Percentiles rank a stretch among this genome's conserved stretches.
These are phyloP conservation scores for Spiraea crenata DNA, from an alignment of 331 rosid genomes.

Conservation along the genomic window DNA sequence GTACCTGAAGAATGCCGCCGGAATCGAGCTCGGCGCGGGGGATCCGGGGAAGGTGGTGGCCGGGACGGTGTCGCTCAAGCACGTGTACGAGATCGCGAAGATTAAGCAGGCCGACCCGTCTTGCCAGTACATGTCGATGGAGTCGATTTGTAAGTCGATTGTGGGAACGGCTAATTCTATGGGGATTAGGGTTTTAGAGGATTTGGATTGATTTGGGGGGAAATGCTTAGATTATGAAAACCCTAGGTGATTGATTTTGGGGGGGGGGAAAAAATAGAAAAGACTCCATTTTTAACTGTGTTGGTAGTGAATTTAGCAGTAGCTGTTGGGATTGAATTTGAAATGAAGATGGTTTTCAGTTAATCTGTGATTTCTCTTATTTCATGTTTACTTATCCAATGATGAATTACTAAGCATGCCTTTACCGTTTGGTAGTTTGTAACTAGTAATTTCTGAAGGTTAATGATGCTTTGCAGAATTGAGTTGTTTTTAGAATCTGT, in stretches of 20 bases:
- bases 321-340: background rate
- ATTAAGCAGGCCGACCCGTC: constrained; percentile 74
- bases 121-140: constrained; percentile 75
- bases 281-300: too few species aligned
- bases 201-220: constrained; percentile 48
- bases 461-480: background rate
- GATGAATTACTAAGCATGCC: too few species aligned
- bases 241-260: constrained; percentile 3
- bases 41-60: constrained; percentile 74
- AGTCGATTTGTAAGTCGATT: constrained; percentile 72
- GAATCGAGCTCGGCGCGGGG: constrained; percentile 66
- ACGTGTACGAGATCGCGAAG: constrained; percentile 79
- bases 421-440: too few species aligned
- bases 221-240: background rate
- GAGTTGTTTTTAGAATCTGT: background rate
- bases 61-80: constrained; percentile 56
- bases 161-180: constrained; percentile 72
- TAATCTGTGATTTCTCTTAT: background rate
- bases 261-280: too few species aligned
- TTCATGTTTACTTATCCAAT: background rate
- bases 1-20: constrained; percentile 86
- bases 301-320: background rate
- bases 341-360: background rate
- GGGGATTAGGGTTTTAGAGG: constrained; percentile 84
- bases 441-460: too few species aligned